phyloP scores from a whole-genome alignment of 2,329 filamentous ascomycete genomes.

The Hysterium pulicare region DNA sequence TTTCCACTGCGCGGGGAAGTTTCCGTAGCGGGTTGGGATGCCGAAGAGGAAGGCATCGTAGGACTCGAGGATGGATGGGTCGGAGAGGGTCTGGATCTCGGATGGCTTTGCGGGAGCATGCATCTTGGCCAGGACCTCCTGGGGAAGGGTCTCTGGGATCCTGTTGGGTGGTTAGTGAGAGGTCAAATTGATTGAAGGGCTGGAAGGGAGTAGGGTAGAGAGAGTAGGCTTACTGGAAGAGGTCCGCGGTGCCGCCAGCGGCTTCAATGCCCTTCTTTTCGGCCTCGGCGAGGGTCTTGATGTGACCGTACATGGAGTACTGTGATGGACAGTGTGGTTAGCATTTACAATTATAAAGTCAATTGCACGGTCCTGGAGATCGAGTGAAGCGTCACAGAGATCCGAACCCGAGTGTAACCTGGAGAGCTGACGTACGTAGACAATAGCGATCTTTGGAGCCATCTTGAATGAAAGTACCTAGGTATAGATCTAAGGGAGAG shows the following conservation, averaged over 20 bases:
- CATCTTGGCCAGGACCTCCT: slow-evolving; percentile 88
- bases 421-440: slow-evolving; percentile 66
- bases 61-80: slow-evolving; percentile 59
- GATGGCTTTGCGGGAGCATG: slow-evolving; percentile 74
- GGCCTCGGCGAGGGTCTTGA: slow-evolving; percentile 77
- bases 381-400: slow-evolving; percentile 7
- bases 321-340: slow-evolving; percentile 41
- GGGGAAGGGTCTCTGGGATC: slow-evolving; percentile 78
- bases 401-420: no score
- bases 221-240: slow-evolving; percentile 66
- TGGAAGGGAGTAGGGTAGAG: background rate
- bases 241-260: slow-evolving; percentile 74
- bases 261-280: slow-evolving; percentile 88
- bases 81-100: slow-evolving; percentile 60
- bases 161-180: slow-evolving; percentile 36
- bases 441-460: slow-evolving; percentile 89
- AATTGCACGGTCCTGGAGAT: background rate
- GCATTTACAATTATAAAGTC: slow-evolving; percentile 2
- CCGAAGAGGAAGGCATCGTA: slow-evolving; percentile 93
- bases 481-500: background rate
- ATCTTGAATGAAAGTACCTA: slow-evolving; percentile 48
- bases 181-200: slow-evolving; percentile 1
- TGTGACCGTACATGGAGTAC: slow-evolving; percentile 96
- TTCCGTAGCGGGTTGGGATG: slow-evolving; percentile 93
- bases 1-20: slow-evolving; percentile 77